Conservation (phyloP, 108 stramenopile species). For the Conticribra weissflogii region DNA sequence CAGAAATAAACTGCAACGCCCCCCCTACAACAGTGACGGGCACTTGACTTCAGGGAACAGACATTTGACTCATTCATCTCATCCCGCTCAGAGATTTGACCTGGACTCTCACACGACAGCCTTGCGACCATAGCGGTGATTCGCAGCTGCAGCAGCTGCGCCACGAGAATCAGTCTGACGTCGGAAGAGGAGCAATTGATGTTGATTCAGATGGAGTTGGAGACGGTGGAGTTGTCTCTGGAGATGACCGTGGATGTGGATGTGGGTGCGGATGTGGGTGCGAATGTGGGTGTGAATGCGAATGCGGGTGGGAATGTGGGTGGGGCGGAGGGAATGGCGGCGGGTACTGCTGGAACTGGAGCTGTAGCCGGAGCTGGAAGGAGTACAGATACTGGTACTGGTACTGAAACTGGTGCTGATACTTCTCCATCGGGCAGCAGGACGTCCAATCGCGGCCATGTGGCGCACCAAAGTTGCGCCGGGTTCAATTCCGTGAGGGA, state of each 20-base stretch:
- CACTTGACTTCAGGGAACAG: too few relatives aligned
- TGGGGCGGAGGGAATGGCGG: neutral
- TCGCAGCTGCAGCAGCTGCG: neutral
- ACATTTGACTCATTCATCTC: too few relatives aligned
- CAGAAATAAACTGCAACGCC: too few relatives aligned
- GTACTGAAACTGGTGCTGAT: too few relatives aligned
- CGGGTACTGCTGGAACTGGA: too few relatives aligned
- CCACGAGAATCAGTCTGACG: neutral
- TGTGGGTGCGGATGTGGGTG: conserved; percentile 4
- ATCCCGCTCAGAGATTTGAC: conserved; percentile 11
- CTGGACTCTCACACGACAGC: conserved; percentile 23
- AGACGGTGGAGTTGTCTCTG: too few relatives aligned
- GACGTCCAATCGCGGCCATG: neutral
- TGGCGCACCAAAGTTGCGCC: conserved; percentile 33
- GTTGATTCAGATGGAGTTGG: too few relatives aligned
- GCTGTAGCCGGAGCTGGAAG: too few relatives aligned
- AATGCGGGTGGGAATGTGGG: conserved; percentile 44
- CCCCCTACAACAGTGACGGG: too few relatives aligned
- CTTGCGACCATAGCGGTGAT: neutral
- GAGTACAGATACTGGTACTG: too few relatives aligned
- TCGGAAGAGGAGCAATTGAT: conserved; percentile 13
- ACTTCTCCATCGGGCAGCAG: too few relatives aligned
- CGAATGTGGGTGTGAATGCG: conserved; percentile 51
- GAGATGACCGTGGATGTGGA: too few relatives aligned
- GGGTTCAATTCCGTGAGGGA: conserved; percentile 62